These are phyloP conservation scores for Cyberlindnera subsufficiens DNA, from an alignment of 805 yeast species.

Conservation along the genomic window DNA sequence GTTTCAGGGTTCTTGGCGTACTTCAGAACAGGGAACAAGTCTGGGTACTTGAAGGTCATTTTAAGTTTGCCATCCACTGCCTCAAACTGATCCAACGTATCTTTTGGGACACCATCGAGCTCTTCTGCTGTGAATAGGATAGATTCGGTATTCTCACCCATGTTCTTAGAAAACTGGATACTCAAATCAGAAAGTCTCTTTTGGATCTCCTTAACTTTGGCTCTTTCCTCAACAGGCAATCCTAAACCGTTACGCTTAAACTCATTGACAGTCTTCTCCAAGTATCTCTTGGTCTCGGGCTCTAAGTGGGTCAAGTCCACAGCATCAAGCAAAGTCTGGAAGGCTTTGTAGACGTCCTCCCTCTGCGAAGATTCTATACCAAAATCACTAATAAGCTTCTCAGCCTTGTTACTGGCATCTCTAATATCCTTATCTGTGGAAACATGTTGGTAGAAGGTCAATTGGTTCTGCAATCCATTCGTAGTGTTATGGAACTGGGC, in stretches of 20 bases:
- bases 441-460: conserved; percentile 70
- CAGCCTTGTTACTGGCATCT: conserved; percentile 64
- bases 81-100: conserved; percentile 53
- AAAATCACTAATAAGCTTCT: conserved; percentile 48
- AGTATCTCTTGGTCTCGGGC: conserved; percentile 49
- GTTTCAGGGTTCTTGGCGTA: conserved; percentile 61
- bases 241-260: conserved; percentile 68
- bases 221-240: conserved; percentile 47
- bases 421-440: conserved; percentile 59
- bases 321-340: conserved; percentile 44
- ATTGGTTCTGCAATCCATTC: conserved; percentile 39
- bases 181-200: conserved; percentile 53
- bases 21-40: conserved; percentile 69
- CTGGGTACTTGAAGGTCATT: conserved; percentile 81
- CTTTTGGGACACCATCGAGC: conserved; percentile 68
- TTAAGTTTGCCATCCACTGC: conserved; percentile 39
- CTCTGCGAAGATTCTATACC: conserved; percentile 62
- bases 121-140: conserved; percentile 57
- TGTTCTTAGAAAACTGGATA: conserved; percentile 54
- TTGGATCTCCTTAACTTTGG: conserved; percentile 50
- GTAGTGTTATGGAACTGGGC: conserved; percentile 46
- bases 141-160: conserved; percentile 65
- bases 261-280: conserved; percentile 50
- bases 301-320: conserved; percentile 30
- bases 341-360: conserved; percentile 56